A percentile compares a stretch with the other conserved stretches of the same genome.
These are phyloP conservation scores for Hypsizygus marmoreus DNA, from an alignment of 768 basidiomycete species.

Conservation along the genomic window DNA sequence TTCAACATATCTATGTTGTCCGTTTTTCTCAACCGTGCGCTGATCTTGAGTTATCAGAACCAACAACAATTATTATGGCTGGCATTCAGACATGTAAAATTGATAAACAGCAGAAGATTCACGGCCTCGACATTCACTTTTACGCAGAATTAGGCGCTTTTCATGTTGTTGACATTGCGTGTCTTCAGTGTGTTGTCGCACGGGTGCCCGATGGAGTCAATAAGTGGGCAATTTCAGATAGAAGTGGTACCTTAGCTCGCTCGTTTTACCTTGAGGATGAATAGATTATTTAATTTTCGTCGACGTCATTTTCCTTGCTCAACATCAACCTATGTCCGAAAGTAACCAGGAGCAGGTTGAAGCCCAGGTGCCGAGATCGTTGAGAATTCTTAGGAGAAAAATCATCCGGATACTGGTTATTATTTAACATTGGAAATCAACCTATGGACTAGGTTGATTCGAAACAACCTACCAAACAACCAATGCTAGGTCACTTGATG, in stretches of 20 bases:
- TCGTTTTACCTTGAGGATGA: constrained; percentile 4
- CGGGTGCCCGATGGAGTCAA: constrained; percentile 10
- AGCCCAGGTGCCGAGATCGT: too few species aligned
- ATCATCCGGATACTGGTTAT: too few species aligned
- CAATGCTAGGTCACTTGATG: too few species aligned
- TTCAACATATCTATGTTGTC: constrained; percentile 28
- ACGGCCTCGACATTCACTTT: constrained; percentile 20
- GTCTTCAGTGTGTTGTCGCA: constrained; percentile 23
- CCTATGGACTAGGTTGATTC: too few species aligned
- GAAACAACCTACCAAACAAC: too few species aligned
- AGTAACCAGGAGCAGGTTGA: too few species aligned
- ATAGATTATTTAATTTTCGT: too few species aligned
- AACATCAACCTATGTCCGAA: too few species aligned
- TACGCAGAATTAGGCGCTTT: constrained; percentile 14
- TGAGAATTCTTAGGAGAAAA: too few species aligned
- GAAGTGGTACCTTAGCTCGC: constrained; percentile 20
- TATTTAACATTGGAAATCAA: too few species aligned
- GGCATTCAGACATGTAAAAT: constrained; percentile 22
- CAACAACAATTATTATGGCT: constrained; percentile 22
- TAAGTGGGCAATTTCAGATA: constrained; percentile 25
- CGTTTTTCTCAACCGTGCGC: constrained; percentile 6
- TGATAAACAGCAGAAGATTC: constrained; percentile 4
- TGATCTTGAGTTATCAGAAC: constrained; percentile 1
- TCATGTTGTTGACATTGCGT: constrained; percentile 25
- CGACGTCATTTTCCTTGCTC: too few species aligned